Base-by-base conservation (phyloP, 306 rosid species). In the Fragaria nilgerrensis region DNA sequence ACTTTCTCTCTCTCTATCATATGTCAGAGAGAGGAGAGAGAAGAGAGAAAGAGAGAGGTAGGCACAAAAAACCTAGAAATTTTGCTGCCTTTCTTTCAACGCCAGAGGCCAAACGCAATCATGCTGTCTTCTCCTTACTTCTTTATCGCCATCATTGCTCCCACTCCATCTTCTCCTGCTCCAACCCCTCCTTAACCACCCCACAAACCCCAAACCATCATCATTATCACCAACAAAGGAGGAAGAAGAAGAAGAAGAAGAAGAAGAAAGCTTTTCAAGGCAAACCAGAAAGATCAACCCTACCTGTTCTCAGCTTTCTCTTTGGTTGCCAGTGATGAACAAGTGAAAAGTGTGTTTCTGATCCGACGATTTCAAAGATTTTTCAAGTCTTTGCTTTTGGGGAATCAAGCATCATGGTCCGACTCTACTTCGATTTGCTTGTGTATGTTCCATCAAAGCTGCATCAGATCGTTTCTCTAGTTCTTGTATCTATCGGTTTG, bases 321-420 rank as follows among this genome's bases (percentile, higher is more conserved):
- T 49, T 39, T 41, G 20, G 68, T 17, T 70, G 41, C 34, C 10
- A 56, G 56, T 74, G 77, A 41, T 39, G 77, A 56, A n/a, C 63
- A 56, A 52, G 48, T 65, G 27, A 65, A 14, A 16, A 19, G 7
- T 23, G 25, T 65, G 2, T 36, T 37, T 66, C 70, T 20, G 47
- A 66, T 66, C 48, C 70, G 70, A 37, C 70, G 29, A 20, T 64
- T 63, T 66, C 49, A 75, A 75, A 45, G 78, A 63, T 29, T 44
- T 27, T 29, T 0, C 27, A 29, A 62, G 71, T 69, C 75, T 68
- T 41, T 71, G 55, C 76, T 68, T 58, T 56, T 43, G 93, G 98
- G 98, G 98, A 93, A 93, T 93, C 94, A 93, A 93, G 98, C 98
- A 50, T 83, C 88, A 4, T 78, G 98, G 98, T 93, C 98, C 98